A percentile compares a stretch with the other conserved stretches of the same genome.
phyloP scores from a whole-genome alignment of 2,329 filamentous ascomycete genomes.

The Xylogone sp. region DNA sequence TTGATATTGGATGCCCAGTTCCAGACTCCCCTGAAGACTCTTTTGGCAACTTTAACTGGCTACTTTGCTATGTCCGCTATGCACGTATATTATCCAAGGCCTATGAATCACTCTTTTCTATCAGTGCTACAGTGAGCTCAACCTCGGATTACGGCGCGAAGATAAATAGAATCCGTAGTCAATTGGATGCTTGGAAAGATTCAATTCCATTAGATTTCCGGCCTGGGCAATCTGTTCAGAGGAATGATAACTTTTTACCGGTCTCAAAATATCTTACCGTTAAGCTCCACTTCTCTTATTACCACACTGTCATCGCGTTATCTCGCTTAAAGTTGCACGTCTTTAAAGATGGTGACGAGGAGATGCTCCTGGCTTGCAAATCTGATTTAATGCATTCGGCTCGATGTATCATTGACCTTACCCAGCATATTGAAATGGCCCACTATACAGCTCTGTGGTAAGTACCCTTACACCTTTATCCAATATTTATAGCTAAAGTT shows the following conservation, averaged over 20 bases:
- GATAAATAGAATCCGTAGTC: conserved; percentile 20
- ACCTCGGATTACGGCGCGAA: conserved; percentile 9
- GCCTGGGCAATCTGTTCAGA: conserved; percentile 22
- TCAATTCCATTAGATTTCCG: conserved; percentile 27
- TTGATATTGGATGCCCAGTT: conserved; percentile 33
- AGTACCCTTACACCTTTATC: conserved; percentile 1
- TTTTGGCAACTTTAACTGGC: conserved; percentile 32
- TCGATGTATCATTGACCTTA: conserved; percentile 29
- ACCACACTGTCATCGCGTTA: conserved; percentile 28
- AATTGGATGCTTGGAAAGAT: conserved; percentile 28
- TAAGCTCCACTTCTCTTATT: conserved; percentile 28
- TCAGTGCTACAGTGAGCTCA: conserved; percentile 26
- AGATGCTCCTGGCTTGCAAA: conserved; percentile 16
- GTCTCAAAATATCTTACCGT: conserved; percentile 18
- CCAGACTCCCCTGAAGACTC: conserved; percentile 28
- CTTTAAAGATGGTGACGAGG: conserved; percentile 2
- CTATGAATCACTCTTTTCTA: conserved; percentile 31
- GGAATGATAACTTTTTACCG: conserved; percentile 11
- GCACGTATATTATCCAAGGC: conserved; percentile 29
- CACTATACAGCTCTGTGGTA: conserved; percentile 32
- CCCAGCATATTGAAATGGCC: conserved; percentile 28
- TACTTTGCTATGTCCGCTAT: conserved; percentile 27
- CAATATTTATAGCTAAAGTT: neutral
- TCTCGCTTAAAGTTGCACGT: conserved; percentile 14
- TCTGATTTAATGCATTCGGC: conserved; percentile 27